phyloP scores from a whole-genome alignment of 169 alveolate genomes.

The Amoebophrya sp. region DNA sequence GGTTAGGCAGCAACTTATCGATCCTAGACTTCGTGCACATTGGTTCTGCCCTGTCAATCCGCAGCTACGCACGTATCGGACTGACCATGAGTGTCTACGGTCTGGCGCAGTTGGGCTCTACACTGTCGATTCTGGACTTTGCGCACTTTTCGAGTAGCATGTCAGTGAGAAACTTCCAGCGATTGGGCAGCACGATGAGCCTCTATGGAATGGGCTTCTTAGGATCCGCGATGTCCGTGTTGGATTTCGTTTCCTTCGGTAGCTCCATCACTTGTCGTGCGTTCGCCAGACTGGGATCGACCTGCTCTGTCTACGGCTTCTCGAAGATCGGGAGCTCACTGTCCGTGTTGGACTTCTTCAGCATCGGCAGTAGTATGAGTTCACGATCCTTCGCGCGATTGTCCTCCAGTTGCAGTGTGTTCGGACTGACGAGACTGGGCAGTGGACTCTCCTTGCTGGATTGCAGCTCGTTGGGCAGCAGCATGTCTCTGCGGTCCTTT shows the following conservation, averaged over 20 bases:
- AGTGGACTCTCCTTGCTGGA: constrained; percentile 14
- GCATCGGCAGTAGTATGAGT: not conserved
- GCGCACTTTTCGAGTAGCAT: not conserved
- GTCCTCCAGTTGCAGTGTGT: not conserved
- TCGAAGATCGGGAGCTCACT: not conserved
- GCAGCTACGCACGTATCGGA: constrained; percentile 28
- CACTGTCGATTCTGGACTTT: constrained; percentile 47
- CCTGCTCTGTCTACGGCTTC: not conserved
- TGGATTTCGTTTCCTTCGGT: constrained; percentile 25
- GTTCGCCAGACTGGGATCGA: not conserved
- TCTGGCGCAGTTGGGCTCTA: constrained; percentile 44
- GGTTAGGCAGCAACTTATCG: not conserved
- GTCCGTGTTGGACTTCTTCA: not conserved
- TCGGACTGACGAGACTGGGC: not conserved
- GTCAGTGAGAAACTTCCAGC: not conserved
- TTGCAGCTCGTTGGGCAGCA: constrained; percentile 15
- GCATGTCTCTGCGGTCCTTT: constrained; percentile 28
- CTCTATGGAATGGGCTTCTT: constrained; percentile 19
- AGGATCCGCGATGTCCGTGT: constrained; percentile 50
- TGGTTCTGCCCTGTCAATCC: constrained; percentile 22
- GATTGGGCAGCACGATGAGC: not conserved
- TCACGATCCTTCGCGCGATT: not conserved
- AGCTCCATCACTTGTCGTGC: not conserved
- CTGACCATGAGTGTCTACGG: constrained; percentile 21
- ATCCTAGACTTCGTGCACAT: constrained; percentile 30